Base-by-base conservation (phyloP, 495 filamentous ascomycete species). In the Chaetomidium leptoderma region DNA sequence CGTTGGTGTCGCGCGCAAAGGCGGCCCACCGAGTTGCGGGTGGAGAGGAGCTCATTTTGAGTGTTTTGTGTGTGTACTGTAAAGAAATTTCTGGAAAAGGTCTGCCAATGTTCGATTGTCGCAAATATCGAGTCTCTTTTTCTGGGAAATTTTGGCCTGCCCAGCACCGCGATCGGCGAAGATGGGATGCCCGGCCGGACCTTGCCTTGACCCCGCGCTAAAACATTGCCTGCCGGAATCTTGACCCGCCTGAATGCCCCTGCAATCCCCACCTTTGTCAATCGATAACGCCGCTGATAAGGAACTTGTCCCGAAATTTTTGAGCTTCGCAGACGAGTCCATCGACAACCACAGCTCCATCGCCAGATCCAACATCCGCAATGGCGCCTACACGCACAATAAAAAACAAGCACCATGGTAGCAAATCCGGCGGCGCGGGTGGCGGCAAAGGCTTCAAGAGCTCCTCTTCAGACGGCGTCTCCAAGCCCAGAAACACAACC, bases 1-100 rank as follows among this genome's bases (percentile, higher is more conserved):
- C 93, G 75, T 96, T 96, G 62, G 93, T 98, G 73, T 86, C 81
- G 68, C 93, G 90, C 42, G 85, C 82, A 64, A 97, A 73, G 56
- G 85, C 80, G 19, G 88, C 84, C 61, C 84, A 90, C 63, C 92
- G 89, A 32, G 75, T 71, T 19, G 57, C 66, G 43, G 65, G 14
- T 19, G 59, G 58, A 36, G 65, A 46, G 40, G 69, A 65, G 32
- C 61, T 70, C 76, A 79, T 80, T 60, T 39, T 69, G 42, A 52
- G 61, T 36, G 44, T 1, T 39, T 29, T 27, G 16, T 11, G 53
- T 50, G 6, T 48, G 21, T 16, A 19, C 6, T 24, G 27, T 13
- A 24, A 36, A 3, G 14, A 27, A 42, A 21, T 51, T 6, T 36
- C 23, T 42, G 14, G 27, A 5, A 23, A 19, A 23, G 19, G 19